These are phyloP conservation scores for Crataegus laevigata DNA, from an alignment of 306 rosid species.

Conservation along the genomic window DNA sequence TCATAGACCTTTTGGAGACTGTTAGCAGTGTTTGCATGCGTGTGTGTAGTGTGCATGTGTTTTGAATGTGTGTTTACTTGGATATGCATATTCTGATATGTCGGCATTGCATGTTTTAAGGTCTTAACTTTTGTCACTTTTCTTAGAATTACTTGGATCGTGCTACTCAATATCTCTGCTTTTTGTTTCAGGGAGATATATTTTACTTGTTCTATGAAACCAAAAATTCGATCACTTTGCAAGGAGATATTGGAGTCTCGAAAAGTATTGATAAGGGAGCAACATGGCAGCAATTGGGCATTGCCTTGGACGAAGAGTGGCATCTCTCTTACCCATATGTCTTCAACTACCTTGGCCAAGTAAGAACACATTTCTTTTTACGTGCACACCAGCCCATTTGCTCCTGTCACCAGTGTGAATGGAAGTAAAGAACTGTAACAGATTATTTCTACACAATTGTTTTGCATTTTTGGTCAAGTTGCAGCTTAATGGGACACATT, in stretches of 20 bases:
- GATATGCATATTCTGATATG: not conserved
- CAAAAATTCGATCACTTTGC: conserved; percentile 71
- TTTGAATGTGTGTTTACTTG: not conserved
- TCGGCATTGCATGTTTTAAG: not conserved
- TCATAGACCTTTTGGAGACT: not conserved
- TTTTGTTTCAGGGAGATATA: conserved; percentile 54
- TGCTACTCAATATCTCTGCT: conserved; percentile 12
- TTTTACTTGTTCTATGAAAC: conserved; percentile 85
- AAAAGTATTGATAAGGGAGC: conserved; percentile 90
- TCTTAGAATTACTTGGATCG: not conserved
- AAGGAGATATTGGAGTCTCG: conserved; percentile 96
- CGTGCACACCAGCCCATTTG: not conserved
- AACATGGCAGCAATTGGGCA: conserved; percentile 84
- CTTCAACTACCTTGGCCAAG: conserved; percentile 66
- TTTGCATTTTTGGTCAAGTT: not conserved
- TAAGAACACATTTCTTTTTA: conserved; percentile 23
- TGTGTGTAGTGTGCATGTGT: not conserved
- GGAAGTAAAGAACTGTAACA: not conserved
- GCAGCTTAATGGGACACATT: not conserved
- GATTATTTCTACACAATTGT: not conserved
- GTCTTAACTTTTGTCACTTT: conserved; percentile 1
- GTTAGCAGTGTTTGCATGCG: too few species aligned
- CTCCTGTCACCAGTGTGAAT: not conserved
- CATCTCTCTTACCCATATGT: conserved; percentile 94
- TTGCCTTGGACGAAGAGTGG: conserved; percentile 92